A percentile compares a stretch with the other conserved stretches of the same genome.
Evolutionary conservation across 345 rosid genomes (phyloP).

Genomic region (Trapa incisa): DNA sequence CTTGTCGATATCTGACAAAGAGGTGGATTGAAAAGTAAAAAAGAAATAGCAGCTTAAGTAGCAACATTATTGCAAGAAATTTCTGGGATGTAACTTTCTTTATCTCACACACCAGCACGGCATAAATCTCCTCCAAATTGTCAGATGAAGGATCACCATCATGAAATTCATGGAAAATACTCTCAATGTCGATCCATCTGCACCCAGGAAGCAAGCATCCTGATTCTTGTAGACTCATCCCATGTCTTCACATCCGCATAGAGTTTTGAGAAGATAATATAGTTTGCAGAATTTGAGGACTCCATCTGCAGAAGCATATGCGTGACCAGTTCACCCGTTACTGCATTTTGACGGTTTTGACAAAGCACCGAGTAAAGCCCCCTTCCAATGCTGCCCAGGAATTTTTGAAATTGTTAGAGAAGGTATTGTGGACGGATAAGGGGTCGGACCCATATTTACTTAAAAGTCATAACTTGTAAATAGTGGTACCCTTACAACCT

Average conservation of each 20-base stretch:
- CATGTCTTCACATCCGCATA: conserved; percentile 59
- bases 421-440: too few species aligned
- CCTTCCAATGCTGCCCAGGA: conserved; percentile 78
- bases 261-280: conserved; percentile 64
- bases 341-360: conserved; percentile 40
- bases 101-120: conserved; percentile 49
- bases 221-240: conserved; percentile 65
- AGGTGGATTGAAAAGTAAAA: not conserved
- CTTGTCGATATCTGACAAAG: not conserved
- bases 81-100: conserved; percentile 46
- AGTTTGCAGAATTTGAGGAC: conserved; percentile 69
- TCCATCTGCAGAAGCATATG: conserved; percentile 43
- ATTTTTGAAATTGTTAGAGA: too few species aligned
- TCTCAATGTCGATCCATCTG: conserved; percentile 65
- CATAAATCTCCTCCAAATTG: conserved; percentile 20
- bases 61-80: not conserved
- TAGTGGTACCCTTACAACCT: too few species aligned
- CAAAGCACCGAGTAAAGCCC: conserved; percentile 80
- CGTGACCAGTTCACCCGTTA: conserved; percentile 40
- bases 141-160: conserved; percentile 36
- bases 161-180: conserved; percentile 47
- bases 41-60: not conserved
- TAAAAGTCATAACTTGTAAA: too few species aligned
- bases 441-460: too few species aligned
- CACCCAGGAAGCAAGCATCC: conserved; percentile 71